Percentiles rank a stretch among this genome's conserved stretches.
phyloP scores from a whole-genome alignment of 1,284 basidiomycete species.

The Rhizoctonia solani region DNA sequence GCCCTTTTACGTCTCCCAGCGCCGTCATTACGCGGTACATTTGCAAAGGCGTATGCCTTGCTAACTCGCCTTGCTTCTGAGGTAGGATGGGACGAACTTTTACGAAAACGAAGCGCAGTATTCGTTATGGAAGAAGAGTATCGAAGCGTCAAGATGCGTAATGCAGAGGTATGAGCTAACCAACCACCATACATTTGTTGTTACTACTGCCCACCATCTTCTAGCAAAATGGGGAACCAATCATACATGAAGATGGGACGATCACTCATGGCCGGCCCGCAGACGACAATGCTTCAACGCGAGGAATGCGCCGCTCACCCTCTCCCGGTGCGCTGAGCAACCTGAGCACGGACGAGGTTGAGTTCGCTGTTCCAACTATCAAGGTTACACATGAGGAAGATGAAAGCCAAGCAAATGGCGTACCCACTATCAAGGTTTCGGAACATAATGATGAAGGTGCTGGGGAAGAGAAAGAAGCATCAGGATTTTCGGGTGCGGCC shows the following conservation, averaged over 20 bases:
- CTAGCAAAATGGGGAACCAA: conserved; percentile 37
- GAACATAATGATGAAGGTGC: conserved; percentile 49
- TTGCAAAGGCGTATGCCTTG: conserved; percentile 91
- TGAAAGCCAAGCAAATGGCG: conserved; percentile 45
- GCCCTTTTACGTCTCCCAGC: conserved; percentile 92
- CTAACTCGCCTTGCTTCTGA: conserved; percentile 87
- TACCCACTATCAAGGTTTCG: conserved; percentile 90
- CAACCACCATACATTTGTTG: background rate
- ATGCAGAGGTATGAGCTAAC: conserved; percentile 42
- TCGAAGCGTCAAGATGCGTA: conserved; percentile 49
- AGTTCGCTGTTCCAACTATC: conserved; percentile 40
- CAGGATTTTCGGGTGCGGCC: conserved; percentile 40
- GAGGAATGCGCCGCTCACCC: conserved; percentile 44
- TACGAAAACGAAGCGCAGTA: conserved; percentile 90
- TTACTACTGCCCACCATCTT: background rate
- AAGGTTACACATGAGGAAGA: conserved; percentile 42
- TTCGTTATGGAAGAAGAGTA: conserved; percentile 99
- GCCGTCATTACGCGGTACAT: conserved; percentile 92
- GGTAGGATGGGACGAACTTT: conserved; percentile 98
- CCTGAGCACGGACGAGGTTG: conserved; percentile 12
- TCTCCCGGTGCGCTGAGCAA: conserved; percentile 16
- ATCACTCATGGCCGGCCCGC: conserved; percentile 44
- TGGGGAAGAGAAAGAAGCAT: conserved; percentile 45
- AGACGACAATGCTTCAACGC: conserved; percentile 77
- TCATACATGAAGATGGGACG: conserved; percentile 63